These are phyloP conservation scores for Lipomyces sp. DNA, from an alignment of 805 yeast genomes.

Conservation along the genomic window DNA sequence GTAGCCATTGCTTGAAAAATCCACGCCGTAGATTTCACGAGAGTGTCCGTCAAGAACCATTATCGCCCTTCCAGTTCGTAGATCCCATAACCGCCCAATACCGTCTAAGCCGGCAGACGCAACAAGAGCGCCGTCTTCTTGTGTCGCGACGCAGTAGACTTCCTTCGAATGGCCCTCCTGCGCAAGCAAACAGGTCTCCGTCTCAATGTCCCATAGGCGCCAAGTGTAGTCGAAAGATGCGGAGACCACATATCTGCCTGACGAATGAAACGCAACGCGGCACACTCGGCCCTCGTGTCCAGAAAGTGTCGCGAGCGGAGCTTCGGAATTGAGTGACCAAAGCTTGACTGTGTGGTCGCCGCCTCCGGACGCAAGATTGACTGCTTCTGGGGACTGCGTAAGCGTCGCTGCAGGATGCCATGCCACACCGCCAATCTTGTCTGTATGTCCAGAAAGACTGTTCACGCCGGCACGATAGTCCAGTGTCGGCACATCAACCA, in stretches of 20 bases:
- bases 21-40: slow-evolving; percentile 64
- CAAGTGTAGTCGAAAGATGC: slow-evolving; percentile 85
- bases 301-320: slow-evolving; percentile 31
- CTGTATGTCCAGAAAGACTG: slow-evolving; percentile 50
- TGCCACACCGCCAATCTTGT: slow-evolving; percentile 67
- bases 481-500: slow-evolving; percentile 47
- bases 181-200: slow-evolving; percentile 48
- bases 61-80: slow-evolving; percentile 69
- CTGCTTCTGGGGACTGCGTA: slow-evolving; percentile 20
- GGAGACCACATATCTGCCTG: slow-evolving; percentile 53
- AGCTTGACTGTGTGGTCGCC: slow-evolving; percentile 45
- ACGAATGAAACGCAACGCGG: slow-evolving; percentile 62
- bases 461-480: slow-evolving; percentile 30
- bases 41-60: slow-evolving; percentile 63
- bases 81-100: slow-evolving; percentile 74
- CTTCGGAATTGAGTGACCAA: slow-evolving; percentile 35
- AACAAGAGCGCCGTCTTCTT: slow-evolving; percentile 69
- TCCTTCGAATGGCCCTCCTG: slow-evolving; percentile 89
- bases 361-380: slow-evolving; percentile 45
- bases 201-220: slow-evolving; percentile 76
- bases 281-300: slow-evolving; percentile 62
- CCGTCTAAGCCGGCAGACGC: slow-evolving; percentile 81
- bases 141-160: slow-evolving; percentile 59
- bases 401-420: slow-evolving; percentile 49
- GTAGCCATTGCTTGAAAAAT: slow-evolving; percentile 74